phyloP scores from a whole-genome alignment of 345 rosid genomes.

The Murraya koenigii region DNA sequence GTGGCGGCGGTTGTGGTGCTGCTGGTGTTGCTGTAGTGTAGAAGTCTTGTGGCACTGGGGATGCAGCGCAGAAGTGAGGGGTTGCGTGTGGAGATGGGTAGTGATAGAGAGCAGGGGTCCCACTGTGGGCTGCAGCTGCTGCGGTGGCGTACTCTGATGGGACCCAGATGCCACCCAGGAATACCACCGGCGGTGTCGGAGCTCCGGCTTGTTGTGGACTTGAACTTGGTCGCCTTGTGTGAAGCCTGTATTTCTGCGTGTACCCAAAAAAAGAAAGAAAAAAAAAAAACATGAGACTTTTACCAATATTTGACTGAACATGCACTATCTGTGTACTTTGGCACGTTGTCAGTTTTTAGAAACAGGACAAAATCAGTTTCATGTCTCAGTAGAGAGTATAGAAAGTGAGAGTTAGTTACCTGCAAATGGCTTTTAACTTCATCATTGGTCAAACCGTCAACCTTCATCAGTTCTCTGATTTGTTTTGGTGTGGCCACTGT shows the following conservation, averaged over 20 bases:
- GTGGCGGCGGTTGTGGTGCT: constrained; percentile 12
- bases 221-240: constrained; percentile 94
- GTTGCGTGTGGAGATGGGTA: constrained; percentile 53
- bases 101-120: constrained; percentile 53
- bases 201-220: constrained; percentile 74
- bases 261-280: not conserved
- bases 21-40: constrained; percentile 42
- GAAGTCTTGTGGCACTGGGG: constrained; percentile 61
- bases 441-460: constrained; percentile 99
- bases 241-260: constrained; percentile 90
- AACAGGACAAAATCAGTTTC: constrained; percentile 20
- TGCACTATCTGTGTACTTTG: constrained; percentile 8
- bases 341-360: constrained; percentile 16
- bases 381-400: constrained; percentile 4
- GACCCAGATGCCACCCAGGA: constrained; percentile 93
- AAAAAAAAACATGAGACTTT: not conserved
- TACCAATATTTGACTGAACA: constrained; percentile 5
- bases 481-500: constrained; percentile 98
- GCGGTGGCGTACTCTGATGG: constrained; percentile 87
- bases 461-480: constrained; percentile 98
- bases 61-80: constrained; percentile 72
- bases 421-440: constrained; percentile 99
- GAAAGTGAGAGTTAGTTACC: constrained; percentile 40
- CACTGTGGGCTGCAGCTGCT: constrained; percentile 41
- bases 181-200: constrained; percentile 64